phyloP scores from a whole-genome alignment of 768 basidiomycete species.

The Chalciporus pseudorubinellus region DNA sequence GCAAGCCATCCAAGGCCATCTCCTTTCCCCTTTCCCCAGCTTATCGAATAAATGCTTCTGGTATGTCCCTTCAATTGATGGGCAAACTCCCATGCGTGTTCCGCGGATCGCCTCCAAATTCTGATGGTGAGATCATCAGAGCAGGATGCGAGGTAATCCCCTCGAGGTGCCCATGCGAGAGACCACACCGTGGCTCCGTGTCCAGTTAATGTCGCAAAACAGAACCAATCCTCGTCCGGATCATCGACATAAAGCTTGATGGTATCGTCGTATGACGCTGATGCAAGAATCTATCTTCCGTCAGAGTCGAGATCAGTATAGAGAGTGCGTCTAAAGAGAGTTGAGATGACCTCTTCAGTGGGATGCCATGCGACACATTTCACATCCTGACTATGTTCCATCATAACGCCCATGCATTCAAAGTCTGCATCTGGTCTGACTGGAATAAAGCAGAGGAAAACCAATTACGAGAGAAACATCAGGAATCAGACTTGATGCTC shows the following conservation, averaged over 20 bases:
- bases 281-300: constrained; percentile 79
- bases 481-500: constrained; percentile 13
- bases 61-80: constrained; percentile 63
- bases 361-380: constrained; percentile 97
- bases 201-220: constrained; percentile 75
- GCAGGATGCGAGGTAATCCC: constrained; percentile 78
- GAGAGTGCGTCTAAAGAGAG: neutral
- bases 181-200: constrained; percentile 93
- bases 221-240: constrained; percentile 92
- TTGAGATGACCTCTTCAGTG: constrained; percentile 71
- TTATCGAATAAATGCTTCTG: constrained; percentile 76
- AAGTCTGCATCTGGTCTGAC: constrained; percentile 92
- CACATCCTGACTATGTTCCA: constrained; percentile 97
- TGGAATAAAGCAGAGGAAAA: too few relatives aligned
- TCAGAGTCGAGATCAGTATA: constrained; percentile 8
- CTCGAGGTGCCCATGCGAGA: constrained; percentile 74
- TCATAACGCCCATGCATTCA: constrained; percentile 90
- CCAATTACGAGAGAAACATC: neutral
- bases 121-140: constrained; percentile 84
- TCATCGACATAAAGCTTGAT: constrained; percentile 93
- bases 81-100: constrained; percentile 63
- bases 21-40: constrained; percentile 56
- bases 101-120: constrained; percentile 72
- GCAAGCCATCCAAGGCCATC: constrained; percentile 75
- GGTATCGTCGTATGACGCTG: constrained; percentile 95